Base-by-base conservation (phyloP, 495 filamentous ascomycete genomes). In the Parathielavia appendiculata region DNA sequence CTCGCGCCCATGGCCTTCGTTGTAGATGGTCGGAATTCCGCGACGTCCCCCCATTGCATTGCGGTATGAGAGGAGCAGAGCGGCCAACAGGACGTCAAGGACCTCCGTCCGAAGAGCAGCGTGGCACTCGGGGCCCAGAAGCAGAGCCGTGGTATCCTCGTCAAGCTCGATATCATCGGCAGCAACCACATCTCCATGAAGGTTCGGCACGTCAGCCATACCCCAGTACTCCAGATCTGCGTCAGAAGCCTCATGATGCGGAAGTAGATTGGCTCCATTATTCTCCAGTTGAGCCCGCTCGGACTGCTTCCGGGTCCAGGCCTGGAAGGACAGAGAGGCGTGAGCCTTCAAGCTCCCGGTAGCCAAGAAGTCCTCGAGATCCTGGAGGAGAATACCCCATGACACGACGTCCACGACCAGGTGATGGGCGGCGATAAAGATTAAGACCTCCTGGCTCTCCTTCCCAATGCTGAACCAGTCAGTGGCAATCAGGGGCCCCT, bases 371-470 rank as follows among this genome's bases (percentile, higher is more conserved):
- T 81, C 76, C 57, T 86, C 82, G 41, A 86, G 35, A 39, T 87
- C 84, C 56, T 81, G 72, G 4, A 85, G 66, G 2, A 87, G 75
- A 3, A 85, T 76, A 22, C 79, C 69, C 83, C 82, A 87, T 0
- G 84, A 87, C 4, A 85, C 82, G 38, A 84, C 74, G 54, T 87
- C 84, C n/a, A 86, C 71, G 3, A 85, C 78, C 5, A 84, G 52
- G 61, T 85, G 83, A 59, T 85, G 83, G 9, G 71, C 77, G 12
- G 77, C 74, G 61, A 87, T 66, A 9, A 81, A 82, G 16, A 85
- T 34, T 1, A 77, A 66, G 3, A 54, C 20, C n/a, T 64, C 43
- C 2, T 51, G 16, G 22, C 10, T 54, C 49, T 51, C 71, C 62
- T 26, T 63, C 60, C 52, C 54, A 34, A 45, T 62, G 58, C 14